Evolutionary conservation across 169 alveolate genomes (phyloP).

Genomic region (Haemoproteus tartakovskyi): DNA sequence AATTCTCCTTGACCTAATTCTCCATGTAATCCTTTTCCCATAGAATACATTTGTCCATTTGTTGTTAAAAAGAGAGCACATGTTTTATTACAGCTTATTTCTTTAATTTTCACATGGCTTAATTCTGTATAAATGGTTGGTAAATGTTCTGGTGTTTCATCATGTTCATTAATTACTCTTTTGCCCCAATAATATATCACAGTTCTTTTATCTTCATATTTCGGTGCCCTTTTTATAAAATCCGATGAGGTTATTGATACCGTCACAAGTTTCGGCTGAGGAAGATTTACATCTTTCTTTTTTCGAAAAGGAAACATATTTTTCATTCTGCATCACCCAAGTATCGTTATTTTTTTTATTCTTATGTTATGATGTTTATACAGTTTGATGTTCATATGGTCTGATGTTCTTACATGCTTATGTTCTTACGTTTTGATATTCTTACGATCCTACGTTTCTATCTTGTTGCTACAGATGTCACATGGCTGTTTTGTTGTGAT

Average conservation of each 20-base stretch:
- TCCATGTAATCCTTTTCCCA: slow-evolving; percentile 80
- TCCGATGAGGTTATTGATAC: slow-evolving; percentile 56
- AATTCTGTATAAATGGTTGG: slow-evolving; percentile 75
- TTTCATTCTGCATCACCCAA: no score
- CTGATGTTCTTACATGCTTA: no score
- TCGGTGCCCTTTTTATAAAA: slow-evolving; percentile 47
- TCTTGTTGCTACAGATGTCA: no score
- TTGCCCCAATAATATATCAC: slow-evolving; percentile 63
- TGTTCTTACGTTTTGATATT: no score
- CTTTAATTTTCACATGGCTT: slow-evolving; percentile 69
- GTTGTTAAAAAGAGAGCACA: slow-evolving; percentile 73
- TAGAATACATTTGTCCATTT: slow-evolving; percentile 66
- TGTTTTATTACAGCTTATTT: slow-evolving; percentile 70
- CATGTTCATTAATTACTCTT: slow-evolving; percentile 60
- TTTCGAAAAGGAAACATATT: slow-evolving; percentile 36
- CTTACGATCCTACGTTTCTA: no score
- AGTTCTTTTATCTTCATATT: slow-evolving; percentile 65
- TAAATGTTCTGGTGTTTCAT: slow-evolving; percentile 47
- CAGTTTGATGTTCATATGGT: no score
- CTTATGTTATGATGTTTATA: no score
- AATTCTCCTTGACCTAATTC: slow-evolving; percentile 75
- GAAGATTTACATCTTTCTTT: slow-evolving; percentile 47
- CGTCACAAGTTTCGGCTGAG: slow-evolving; percentile 61
- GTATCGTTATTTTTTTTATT: no score
- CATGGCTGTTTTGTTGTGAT: no score